These are phyloP conservation scores for Ceratocystis eucalypticola DNA, from an alignment of 2,329 filamentous ascomycete species.

Conservation along the genomic window DNA sequence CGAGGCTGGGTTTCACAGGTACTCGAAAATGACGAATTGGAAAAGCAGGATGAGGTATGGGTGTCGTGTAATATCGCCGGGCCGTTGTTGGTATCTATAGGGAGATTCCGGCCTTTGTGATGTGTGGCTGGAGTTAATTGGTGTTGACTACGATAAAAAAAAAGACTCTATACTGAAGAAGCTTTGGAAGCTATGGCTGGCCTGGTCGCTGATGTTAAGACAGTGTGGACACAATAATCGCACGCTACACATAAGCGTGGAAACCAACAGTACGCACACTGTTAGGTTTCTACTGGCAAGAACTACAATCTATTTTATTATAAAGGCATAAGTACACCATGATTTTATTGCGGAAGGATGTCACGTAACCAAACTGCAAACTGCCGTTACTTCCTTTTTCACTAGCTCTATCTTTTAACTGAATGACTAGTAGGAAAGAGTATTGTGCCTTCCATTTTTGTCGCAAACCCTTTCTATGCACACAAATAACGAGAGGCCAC, in stretches of 20 bases:
- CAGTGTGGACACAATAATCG: neutral
- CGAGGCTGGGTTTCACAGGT: neutral
- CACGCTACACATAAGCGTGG: neutral
- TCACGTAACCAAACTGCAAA: neutral
- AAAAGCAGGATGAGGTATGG: neutral
- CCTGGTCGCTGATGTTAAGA: constrained; percentile 12
- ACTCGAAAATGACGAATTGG: neutral
- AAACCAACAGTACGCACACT: constrained; percentile 1
- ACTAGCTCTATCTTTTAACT: neutral
- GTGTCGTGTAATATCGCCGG: neutral
- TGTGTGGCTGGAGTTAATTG: neutral
- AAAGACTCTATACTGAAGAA: neutral
- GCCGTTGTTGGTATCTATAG: no score
- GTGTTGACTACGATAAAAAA: neutral
- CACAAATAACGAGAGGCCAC: neutral
- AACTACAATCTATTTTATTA: neutral
- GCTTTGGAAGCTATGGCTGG: constrained; percentile 4
- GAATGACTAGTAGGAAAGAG: neutral
- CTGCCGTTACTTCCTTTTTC: neutral
- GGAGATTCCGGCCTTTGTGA: neutral
- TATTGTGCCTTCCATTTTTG: neutral
- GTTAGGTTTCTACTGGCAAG: neutral
- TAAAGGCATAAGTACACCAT: neutral
- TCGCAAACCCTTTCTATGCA: neutral
- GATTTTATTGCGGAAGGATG: neutral